These are phyloP conservation scores for Monilinia fructigena DNA, from an alignment of 2,329 filamentous ascomycete genomes.

Conservation along the genomic window DNA sequence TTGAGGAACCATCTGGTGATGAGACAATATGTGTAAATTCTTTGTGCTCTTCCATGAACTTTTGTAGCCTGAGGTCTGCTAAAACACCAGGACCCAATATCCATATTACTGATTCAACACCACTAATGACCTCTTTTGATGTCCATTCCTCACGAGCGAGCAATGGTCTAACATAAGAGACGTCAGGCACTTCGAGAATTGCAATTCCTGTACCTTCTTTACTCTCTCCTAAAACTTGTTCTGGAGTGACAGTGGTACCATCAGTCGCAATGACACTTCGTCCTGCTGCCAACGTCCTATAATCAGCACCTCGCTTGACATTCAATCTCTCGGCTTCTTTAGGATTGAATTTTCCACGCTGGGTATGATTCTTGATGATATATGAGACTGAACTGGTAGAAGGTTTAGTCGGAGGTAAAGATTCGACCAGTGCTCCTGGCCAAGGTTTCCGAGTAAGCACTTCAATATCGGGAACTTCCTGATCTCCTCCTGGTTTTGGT, in stretches of 20 bases:
- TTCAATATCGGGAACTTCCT: slow-evolving; percentile 59
- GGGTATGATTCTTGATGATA: slow-evolving; percentile 72
- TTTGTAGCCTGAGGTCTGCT: slow-evolving; percentile 59
- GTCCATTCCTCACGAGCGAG: slow-evolving; percentile 72
- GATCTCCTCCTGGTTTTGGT: slow-evolving; percentile 55
- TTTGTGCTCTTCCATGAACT: slow-evolving; percentile 65
- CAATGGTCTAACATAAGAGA: slow-evolving; percentile 67
- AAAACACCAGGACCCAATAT: slow-evolving; percentile 69
- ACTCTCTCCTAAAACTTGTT: slow-evolving; percentile 76
- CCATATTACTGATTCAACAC: slow-evolving; percentile 74
- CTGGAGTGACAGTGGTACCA: slow-evolving; percentile 71
- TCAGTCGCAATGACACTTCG: slow-evolving; percentile 60
- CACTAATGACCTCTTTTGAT: slow-evolving; percentile 61
- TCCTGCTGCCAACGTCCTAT: slow-evolving; percentile 60
- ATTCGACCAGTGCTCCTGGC: slow-evolving; percentile 65
- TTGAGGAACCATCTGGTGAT: slow-evolving; percentile 69
- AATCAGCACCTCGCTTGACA: slow-evolving; percentile 60
- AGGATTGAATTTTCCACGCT: slow-evolving; percentile 77
- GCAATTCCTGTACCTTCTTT: slow-evolving; percentile 71
- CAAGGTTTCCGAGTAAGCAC: slow-evolving; percentile 76
- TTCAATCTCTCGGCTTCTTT: slow-evolving; percentile 63
- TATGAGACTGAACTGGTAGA: slow-evolving; percentile 76
- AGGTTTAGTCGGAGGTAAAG: slow-evolving; percentile 67
- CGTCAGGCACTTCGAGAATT: slow-evolving; percentile 73
- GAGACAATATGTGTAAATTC: slow-evolving; percentile 74